phyloP scores from a whole-genome alignment of 148 eudicot genomes.

The Agrostemma githago region DNA sequence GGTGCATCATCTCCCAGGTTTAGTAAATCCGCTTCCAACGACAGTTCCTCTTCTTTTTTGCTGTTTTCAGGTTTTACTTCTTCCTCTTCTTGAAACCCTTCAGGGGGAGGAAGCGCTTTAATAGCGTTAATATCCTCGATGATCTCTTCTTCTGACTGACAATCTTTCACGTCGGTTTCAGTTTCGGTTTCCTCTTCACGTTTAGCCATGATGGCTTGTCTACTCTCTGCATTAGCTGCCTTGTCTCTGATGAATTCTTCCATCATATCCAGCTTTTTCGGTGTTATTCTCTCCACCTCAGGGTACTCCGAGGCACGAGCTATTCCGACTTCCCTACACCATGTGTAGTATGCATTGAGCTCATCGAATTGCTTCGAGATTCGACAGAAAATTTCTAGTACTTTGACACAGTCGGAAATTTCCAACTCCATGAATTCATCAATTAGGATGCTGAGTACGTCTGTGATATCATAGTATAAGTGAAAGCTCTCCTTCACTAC shows the following conservation, averaged over 20 bases:
- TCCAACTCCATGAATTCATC: constrained; percentile 63
- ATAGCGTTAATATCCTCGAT: constrained; percentile 55
- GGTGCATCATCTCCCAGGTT: constrained; percentile 46
- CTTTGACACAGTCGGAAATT: constrained; percentile 44
- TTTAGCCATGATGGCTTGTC: constrained; percentile 7
- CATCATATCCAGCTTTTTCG: constrained; percentile 67
- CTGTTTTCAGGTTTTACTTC: neutral
- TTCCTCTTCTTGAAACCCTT: constrained; percentile 33
- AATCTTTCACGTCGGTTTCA: constrained; percentile 22
- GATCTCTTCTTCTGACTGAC: constrained; percentile 21
- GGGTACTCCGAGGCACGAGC: constrained; percentile 72
- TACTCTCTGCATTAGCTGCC: constrained; percentile 25
- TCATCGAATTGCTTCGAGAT: constrained; percentile 75
- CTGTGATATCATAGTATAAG: constrained; percentile 56
- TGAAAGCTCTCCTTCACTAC: constrained; percentile 61
- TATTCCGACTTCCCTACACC: constrained; percentile 56
- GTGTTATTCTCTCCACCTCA: constrained; percentile 54
- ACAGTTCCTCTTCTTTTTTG: constrained; percentile 12
- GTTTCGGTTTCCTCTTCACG: constrained; percentile 18
- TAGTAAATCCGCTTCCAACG: constrained; percentile 52
- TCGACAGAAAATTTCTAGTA: constrained; percentile 47
- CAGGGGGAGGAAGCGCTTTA: constrained; percentile 66
- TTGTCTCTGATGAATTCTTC: constrained; percentile 62
- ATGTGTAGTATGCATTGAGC: constrained; percentile 54
- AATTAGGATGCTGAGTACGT: constrained; percentile 44